Evolutionary conservation across 1,139 yeast genomes (phyloP), one percentile per base, ranked within the genome.

Genomic region (Protomyces lactucae-debilis): DNA sequence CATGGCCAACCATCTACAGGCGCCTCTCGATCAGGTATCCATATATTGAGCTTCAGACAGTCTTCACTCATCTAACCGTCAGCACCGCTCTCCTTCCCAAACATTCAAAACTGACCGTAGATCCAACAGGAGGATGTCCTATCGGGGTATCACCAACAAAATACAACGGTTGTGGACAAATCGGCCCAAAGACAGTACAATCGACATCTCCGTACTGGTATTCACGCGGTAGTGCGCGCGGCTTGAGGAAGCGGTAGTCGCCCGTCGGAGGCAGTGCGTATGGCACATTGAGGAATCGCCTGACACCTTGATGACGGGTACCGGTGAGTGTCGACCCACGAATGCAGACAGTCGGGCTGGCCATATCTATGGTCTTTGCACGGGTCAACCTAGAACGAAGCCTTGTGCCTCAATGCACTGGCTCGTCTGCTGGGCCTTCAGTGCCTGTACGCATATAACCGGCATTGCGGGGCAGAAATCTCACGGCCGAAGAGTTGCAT

Each of bases 1-100:
- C 78, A 80, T 1, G 81, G 80, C 78, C 78, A 77, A 1, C 80
- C 80, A 14, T 67, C 72, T 23, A 65, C 65, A 3, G 78, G 79
- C 56, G 73, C 70, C 28, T 69, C 70, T n/a, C 73, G 72, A 2
- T 73, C 71, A 9, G 80, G 80, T n/a, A 76, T 70, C 78, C 78
- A 78, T 21, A 79, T 76, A 67, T 79, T 79, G 60, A 73, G 67
- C 64, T 74, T 76, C 16, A 74, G 72, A 64, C 78, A 75, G 66
- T 76, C 75, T 65, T 78, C 81, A 53, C 75, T 70, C 55, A 51
- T 10, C 52, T 39, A 18, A 8, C 36, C 10, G 43, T 39, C 23
- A 18, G 16, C 16, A 5, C 5, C n/a, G n/a, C 16, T 39, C 18
- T 12, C n/a, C 8, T 12, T 6, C 8, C 2, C 43, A 39, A 9